phyloP scores from a whole-genome alignment of 1,139 yeast species.

The Lodderomyces margitis region DNA sequence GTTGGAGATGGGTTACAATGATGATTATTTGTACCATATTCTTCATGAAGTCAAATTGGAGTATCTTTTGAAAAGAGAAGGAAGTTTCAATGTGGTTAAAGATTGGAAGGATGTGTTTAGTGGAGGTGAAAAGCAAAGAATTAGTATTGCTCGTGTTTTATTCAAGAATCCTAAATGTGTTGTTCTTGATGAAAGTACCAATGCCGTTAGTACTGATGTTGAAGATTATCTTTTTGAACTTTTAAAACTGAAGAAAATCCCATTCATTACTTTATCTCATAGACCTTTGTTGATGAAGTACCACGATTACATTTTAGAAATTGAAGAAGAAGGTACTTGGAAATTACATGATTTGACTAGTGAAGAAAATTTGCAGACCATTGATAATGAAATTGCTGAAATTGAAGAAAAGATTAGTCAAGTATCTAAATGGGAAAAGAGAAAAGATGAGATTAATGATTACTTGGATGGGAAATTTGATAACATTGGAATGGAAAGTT shows the following conservation, averaged over 20 bases:
- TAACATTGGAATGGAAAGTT: constrained; percentile 14
- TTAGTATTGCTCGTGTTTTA: constrained; percentile 83
- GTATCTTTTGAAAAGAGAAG: constrained; percentile 66
- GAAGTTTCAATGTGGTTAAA: constrained; percentile 57
- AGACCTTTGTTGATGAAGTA: constrained; percentile 83
- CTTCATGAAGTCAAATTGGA: constrained; percentile 77
- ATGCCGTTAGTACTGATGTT: constrained; percentile 89
- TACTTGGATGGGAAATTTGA: constrained; percentile 41
- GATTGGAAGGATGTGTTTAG: constrained; percentile 91
- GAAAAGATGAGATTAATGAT: constrained; percentile 44
- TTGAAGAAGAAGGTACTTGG: constrained; percentile 40
- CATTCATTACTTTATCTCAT: constrained; percentile 82
- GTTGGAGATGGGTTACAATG: constrained; percentile 70
- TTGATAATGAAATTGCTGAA: constrained; percentile 66
- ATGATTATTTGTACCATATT: constrained; percentile 65
- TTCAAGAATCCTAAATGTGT: constrained; percentile 82
- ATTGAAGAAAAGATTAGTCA: constrained; percentile 54
- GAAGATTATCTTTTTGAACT: constrained; percentile 85
- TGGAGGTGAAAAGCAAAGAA: constrained; percentile 94
- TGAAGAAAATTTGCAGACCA: constrained; percentile 57
- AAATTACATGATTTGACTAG: constrained; percentile 50
- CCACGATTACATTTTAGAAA: constrained; percentile 73
- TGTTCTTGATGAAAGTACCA: constrained; percentile 87
- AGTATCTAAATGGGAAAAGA: constrained; percentile 50
- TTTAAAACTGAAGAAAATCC: constrained; percentile 66